These are phyloP conservation scores for Tricholoma hemisulphureum DNA, from an alignment of 768 basidiomycete genomes.

Conservation along the genomic window DNA sequence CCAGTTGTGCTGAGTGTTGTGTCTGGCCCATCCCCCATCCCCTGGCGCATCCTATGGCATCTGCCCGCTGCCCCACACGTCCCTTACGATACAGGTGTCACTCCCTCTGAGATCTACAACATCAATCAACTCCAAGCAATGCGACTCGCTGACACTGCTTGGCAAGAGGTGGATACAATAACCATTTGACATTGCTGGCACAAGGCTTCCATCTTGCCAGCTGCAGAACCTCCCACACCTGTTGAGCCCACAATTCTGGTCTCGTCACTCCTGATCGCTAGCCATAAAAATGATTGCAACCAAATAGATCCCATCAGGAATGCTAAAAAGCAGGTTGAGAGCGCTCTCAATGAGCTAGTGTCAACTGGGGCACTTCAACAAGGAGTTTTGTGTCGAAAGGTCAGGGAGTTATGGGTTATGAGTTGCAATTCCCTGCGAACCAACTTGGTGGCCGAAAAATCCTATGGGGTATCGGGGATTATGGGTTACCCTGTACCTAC, in stretches of 20 bases:
- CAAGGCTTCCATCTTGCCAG: not conserved
- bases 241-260: slow-evolving; percentile 17
- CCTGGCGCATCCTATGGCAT: too few relatives aligned
- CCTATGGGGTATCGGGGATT: too few relatives aligned
- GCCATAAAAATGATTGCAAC: not conserved
- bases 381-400: too few relatives aligned
- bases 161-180: not conserved
- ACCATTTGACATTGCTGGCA: not conserved
- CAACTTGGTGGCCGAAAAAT: too few relatives aligned
- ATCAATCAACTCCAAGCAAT: slow-evolving; percentile 35
- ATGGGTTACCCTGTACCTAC: too few relatives aligned
- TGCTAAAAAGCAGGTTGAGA: slow-evolving; percentile 8
- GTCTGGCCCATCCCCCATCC: too few relatives aligned
- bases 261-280: slow-evolving; percentile 16
- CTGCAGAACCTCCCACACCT: slow-evolving; percentile 4
- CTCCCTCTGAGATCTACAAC: slow-evolving; percentile 15
- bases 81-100: slow-evolving; percentile 11
- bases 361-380: slow-evolving; percentile 11
- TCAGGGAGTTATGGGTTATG: too few relatives aligned
- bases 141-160: slow-evolving; percentile 24
- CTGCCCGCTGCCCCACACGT: too few relatives aligned
- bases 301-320: slow-evolving; percentile 2
- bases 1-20: too few relatives aligned
- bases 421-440: too few relatives aligned
- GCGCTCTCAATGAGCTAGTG: not conserved